A percentile compares a stretch with the other conserved stretches of the same genome.
Evolutionary conservation across 1,139 yeast species (phyloP).

Genomic region (Scheffersomyces titani): DNA sequence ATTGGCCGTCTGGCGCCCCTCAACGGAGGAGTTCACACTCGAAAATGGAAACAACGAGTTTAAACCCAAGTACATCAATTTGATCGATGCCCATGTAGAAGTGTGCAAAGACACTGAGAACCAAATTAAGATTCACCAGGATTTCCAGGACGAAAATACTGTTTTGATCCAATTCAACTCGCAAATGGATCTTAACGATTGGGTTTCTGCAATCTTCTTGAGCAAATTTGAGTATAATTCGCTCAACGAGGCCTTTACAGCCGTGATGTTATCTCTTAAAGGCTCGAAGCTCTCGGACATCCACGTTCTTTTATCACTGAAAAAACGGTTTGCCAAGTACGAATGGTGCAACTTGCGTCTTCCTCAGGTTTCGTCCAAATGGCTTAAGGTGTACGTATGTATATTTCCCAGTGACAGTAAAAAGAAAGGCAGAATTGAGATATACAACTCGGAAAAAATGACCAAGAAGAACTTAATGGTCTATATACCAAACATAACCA

Average conservation of each 20-base stretch:
- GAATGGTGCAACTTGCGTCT: constrained; percentile 62
- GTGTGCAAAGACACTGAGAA: constrained; percentile 13
- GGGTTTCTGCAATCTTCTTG: constrained; percentile 49
- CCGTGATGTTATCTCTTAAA: constrained; percentile 55
- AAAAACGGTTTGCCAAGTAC: constrained; percentile 43
- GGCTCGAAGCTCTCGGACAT: constrained; percentile 56
- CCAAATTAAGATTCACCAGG: constrained; percentile 40
- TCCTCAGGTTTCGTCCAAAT: constrained; percentile 56
- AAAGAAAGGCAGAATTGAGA: constrained; percentile 48
- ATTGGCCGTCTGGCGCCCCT: constrained; percentile 48
- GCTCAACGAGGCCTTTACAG: constrained; percentile 58
- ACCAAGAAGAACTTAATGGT: constrained; percentile 49
- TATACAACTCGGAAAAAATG: constrained; percentile 44
- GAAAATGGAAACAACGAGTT: constrained; percentile 33
- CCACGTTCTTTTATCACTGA: constrained; percentile 50
- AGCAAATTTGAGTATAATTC: constrained; percentile 52
- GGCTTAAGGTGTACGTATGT: constrained; percentile 53
- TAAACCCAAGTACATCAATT: constrained; percentile 50
- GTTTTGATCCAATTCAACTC: constrained; percentile 35
- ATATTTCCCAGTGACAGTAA: constrained; percentile 43
- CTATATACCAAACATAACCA: constrained; percentile 41
- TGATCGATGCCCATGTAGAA: constrained; percentile 45
- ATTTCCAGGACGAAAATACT: constrained; percentile 35
- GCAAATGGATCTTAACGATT: constrained; percentile 34
- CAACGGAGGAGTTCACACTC: constrained; percentile 21